Evolutionary conservation across 1,284 basidiomycete genomes (phyloP).

Genomic region (Naganishia liquefaciens): DNA sequence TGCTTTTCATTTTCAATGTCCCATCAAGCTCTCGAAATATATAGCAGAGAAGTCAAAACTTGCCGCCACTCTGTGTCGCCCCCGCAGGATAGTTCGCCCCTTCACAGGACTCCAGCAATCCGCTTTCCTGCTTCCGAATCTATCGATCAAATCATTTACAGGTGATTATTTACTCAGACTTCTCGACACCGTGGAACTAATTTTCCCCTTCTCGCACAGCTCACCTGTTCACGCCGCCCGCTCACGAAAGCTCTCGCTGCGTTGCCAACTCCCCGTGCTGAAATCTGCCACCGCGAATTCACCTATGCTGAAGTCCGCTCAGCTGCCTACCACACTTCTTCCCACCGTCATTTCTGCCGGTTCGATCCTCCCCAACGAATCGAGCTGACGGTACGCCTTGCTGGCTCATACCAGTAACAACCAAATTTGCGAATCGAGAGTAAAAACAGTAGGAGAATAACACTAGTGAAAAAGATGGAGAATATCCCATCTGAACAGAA

Average conservation of each 20-base stretch:
- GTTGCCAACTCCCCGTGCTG: constrained; percentile 3
- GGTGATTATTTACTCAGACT: not conserved
- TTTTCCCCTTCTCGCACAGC: not conserved
- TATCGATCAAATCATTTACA: too few species aligned
- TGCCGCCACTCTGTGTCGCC: too few species aligned
- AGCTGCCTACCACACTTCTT: not conserved
- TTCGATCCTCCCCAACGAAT: constrained; percentile 18
- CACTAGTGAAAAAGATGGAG: constrained; percentile 27
- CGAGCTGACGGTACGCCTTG: constrained; percentile 24
- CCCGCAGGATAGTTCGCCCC: too few species aligned
- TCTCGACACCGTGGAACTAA: too few species aligned
- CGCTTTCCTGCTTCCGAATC: too few species aligned
- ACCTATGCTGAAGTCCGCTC: constrained; percentile 31
- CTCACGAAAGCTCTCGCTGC: not conserved
- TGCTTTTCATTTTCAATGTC: too few species aligned
- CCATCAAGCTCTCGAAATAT: too few species aligned
- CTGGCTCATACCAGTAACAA: constrained; percentile 2
- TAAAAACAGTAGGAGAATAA: constrained; percentile 25
- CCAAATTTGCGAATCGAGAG: too few species aligned
- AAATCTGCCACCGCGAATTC: not conserved
- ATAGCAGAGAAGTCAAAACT: too few species aligned
- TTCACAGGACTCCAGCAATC: too few species aligned
- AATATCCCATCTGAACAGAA: not conserved
- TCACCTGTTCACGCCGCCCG: not conserved
- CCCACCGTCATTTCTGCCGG: constrained; percentile 11